Evolutionary conservation across 2,329 filamentous ascomycete genomes (phyloP), one percentile per base, ranked within the genome.

Genomic region (Calonectria hawksworthii): DNA sequence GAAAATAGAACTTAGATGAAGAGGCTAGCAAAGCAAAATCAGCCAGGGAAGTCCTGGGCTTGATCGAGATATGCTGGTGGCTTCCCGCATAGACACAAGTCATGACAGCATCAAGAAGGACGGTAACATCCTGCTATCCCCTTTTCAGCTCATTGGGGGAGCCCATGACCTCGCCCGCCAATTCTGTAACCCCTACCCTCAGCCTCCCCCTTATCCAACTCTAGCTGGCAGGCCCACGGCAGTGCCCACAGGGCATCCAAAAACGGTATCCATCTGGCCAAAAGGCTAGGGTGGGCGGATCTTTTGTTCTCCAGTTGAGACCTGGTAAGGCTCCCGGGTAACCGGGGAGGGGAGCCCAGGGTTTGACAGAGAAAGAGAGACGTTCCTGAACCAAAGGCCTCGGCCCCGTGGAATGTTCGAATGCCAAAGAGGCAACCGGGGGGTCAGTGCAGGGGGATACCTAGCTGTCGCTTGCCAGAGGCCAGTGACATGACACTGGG

Each of bases 261-360:
- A 63, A 63, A 38, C 34, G 56, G 56, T 10, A 61, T n/a, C 34
- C 7, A 23, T 26, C 6, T 38, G 56, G 23, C 34, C 56, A 28
- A 14, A 21, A n/a, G 8, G 56, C 36, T 8, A 41, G 34, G 56
- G 23, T 63, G 56, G 18, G 56, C 56, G 56, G 56, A 63, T 63
- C 56, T 41, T 63, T 63, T 63, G 56, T 63, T 63, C 36, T 63
- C 56, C 26, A 63, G 56, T 63, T 21, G 28, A 28, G 41, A 21
- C 61, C 41, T 50, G 38, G 61, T 50, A 63, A 65, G 61, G 61
- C 61, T 65, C 38, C 61, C 61, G 38, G 61, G 61, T 50, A 65
- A 41, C 61, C 61, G 61, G 61, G 23, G 61, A 34, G 38, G 30
- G 28, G 41, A 50, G 34, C 56, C 56, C 34, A 23, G 44, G 44